Base-by-base conservation (phyloP, 2,329 filamentous ascomycete species). In the Hawksworthiomyces lignivorus region DNA sequence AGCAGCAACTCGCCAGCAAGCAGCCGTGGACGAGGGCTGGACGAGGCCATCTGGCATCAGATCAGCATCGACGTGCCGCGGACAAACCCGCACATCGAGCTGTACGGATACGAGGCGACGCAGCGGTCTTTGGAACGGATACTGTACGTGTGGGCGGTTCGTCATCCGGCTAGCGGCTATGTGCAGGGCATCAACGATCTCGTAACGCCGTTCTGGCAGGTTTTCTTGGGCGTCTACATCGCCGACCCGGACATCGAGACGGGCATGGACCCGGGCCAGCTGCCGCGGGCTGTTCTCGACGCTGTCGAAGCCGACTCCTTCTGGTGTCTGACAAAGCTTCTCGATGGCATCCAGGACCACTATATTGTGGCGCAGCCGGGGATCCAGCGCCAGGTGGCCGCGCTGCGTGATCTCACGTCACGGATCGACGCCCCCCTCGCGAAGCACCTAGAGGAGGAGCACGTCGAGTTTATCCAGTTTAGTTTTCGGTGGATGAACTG, bases 401-500 rank as follows among this genome's bases (percentile, higher is more conserved):
- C 87, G 28, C 68, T 98, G 48, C 80, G 88, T 47, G 90, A 98
- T 61, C 73, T 98, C 27, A 96, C 90, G 2, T 84, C 85, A 40
- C 75, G 92, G 43, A 98, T 98, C 50, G 90, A 97, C 59, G 77
- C 77, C 21, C 75, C 73, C 4, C 68, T 98, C 36, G 87, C 89
- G 4, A 92, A 85, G 53, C 92, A 98, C 59, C 71, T 98, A 30
- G 87, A 96, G 58, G 76, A 76, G 19, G 88, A 97, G 62, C 83
- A 88, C 24, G 87, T 98, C 21, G 92, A 98, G 59, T 98, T 98
- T 57, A 98, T 98, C 56, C 92, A 98, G 59, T 98, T 98, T 65
- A 96, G 88, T 63, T 98, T 98, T 61, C 77, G 92, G 43, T 98
- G 92, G 92, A 98, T 98, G 92, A 98, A 98, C 57, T 98, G 92